Evolutionary conservation across 768 basidiomycete species (phyloP), one percentile per base, ranked within the genome.

Genomic region (Hemileccinum impolitum): DNA sequence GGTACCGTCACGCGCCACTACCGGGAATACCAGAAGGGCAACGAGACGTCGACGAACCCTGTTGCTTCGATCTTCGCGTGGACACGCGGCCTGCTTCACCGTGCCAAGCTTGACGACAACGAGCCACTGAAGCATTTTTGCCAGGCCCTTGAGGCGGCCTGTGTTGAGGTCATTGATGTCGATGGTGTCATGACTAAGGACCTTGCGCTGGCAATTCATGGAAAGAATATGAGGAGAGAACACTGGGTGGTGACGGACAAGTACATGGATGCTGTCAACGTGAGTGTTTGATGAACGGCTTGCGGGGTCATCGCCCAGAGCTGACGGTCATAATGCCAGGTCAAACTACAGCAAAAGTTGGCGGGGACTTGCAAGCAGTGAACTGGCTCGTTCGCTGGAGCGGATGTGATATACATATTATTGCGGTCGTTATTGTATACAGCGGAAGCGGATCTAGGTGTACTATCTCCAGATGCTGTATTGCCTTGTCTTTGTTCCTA

Each of bases 1-100:
- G 95, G 92, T 69, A 94, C 92, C 15, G 93, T 96, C 49, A 96
- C 94, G 3, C 85, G 95, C 34, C 95, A 98, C 73, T 99, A 94
- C 72, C 87, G 95, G 48, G 95, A 98, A 71, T 87, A 82, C 67
- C 95, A 98, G 71, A 95, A 97, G 76, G 95, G 95, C 43, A 85
- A 87, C 51, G 96, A 98, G 75, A 98, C 95, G 11, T 94, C 90
- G 49, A 99, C 95, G 40, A 99, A 99, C 80, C 94, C 95, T 35
- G 94, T 98, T 58, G 95, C 95, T 39, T 93, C 90, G 48, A 97
- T 99, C 74, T 98, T 94, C 61, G 95, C 95, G 8, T 99, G 95
- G 95, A 98, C 95, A 14, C 85, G 96, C 39, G 95, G 95, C 0
- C 78, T 99, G 36, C 72, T 91, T 46, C 92, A 93, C 72, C 86